Evolutionary conservation across 495 filamentous ascomycete genomes (phyloP), one percentile per base, ranked within the genome.

Genomic region (Chaetomium cochliodes): DNA sequence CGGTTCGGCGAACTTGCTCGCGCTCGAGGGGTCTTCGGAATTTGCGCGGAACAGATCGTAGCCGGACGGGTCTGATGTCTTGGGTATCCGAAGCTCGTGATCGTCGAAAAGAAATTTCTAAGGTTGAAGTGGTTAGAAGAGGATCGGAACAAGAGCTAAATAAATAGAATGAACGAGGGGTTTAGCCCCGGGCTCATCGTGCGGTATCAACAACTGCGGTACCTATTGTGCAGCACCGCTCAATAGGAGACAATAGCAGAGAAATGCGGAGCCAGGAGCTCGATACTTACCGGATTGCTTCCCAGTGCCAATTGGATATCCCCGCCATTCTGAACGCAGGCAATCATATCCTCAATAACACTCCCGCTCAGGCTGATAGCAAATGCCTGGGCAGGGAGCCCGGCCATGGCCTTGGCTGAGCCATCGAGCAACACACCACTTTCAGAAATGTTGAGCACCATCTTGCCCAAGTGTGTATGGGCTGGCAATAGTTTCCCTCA

Each of bases 321-420:
- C 63, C 86, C 82, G 37, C 87, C 84, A 72, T 85, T 79, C 49
- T 85, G 82, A 23, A 90, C 82, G 68, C 81, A 85, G 66, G 84
- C 82, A 63, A 92, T 87, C 75, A 92, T 84, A 37, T 91, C 85
- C 69, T 90, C 85, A 64, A 92, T 83, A 39, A 87, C 81, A 62
- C 76, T 82, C 74, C 90, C 84, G 65, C 80, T 83, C 63, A 92
- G 74, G 28, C 83, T 84, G 63, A 92, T 74, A 65, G 87, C 87
- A 78, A 92, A 86, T 8, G 80, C 80, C 66, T 81, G 79, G 56
- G 67, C 60, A 18, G 80, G 79, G 52, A 80, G 77, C 55, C 66
- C 63, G 33, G 66, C 71, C 67, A 61, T 73, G 55, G 63, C 63
- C 49, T 69, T 74, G 54, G 73, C 68, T 63, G 78, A 74, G 72